These are phyloP conservation scores for Graphilbum sp. DNA, from an alignment of 2,329 filamentous ascomycete species.

Conservation along the genomic window DNA sequence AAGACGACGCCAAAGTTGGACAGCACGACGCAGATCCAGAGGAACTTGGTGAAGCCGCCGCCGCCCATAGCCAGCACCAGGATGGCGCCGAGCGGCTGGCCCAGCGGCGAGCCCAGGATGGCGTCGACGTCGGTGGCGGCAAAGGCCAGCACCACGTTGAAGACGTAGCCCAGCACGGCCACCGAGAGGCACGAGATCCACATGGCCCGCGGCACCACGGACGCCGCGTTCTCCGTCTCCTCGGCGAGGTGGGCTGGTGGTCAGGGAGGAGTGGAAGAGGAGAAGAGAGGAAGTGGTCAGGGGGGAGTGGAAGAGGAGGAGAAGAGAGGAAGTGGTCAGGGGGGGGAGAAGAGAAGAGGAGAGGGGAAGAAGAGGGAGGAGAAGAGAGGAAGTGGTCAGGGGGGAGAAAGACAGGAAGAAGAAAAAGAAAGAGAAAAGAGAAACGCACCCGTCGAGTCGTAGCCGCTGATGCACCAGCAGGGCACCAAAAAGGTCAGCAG, in stretches of 20 bases:
- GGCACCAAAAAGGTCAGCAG: constrained; percentile 3
- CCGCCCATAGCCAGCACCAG: constrained; percentile 1
- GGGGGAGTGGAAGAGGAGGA: too few species aligned
- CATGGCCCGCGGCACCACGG: constrained; percentile 3
- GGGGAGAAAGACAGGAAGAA: too few species aligned
- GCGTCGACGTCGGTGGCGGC: constrained; percentile 2
- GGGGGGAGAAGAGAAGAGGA: too few species aligned
- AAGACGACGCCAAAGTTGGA: constrained; percentile 5
- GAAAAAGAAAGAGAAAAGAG: too few species aligned
- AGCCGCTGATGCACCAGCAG: constrained; percentile 4
- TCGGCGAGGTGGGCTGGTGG: constrained; percentile 2
- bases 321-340: too few species aligned
- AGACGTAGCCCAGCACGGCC: constrained; percentile 1
- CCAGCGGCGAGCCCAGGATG: constrained; percentile 3
- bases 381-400: too few species aligned
- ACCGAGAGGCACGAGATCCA: constrained; percentile 2
- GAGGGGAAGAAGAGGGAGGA: too few species aligned
- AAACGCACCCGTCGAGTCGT: constrained; percentile 3
- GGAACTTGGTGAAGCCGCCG: not conserved
- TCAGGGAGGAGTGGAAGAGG: too few species aligned
- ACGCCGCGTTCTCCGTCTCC: constrained; percentile 1
- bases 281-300: too few species aligned
- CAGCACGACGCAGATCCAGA: constrained; percentile 3
- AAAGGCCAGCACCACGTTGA: constrained; percentile 3
- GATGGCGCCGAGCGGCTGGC: constrained; percentile 3